Evolutionary conservation across 108 stramenopile species (phyloP).

Genomic region (Nitzschia palea): DNA sequence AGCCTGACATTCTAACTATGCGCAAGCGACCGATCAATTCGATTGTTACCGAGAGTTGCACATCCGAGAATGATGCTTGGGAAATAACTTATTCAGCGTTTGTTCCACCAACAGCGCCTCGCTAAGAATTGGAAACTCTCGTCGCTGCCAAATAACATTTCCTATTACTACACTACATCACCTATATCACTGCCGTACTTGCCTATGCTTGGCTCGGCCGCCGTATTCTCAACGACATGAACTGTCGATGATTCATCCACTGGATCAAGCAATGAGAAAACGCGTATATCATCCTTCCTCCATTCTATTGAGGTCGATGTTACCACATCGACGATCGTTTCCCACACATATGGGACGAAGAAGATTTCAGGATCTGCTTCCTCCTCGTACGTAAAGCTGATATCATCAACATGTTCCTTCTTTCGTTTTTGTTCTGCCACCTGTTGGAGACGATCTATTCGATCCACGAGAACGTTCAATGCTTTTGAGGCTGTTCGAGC

Average conservation of each 20-base stretch:
- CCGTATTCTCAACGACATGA: not conserved
- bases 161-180: too few relatives aligned
- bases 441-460: slow-evolving; percentile 35
- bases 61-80: slow-evolving; percentile 79
- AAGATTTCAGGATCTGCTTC: slow-evolving; percentile 81
- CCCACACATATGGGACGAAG: slow-evolving; percentile 80
- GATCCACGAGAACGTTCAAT: slow-evolving; percentile 41
- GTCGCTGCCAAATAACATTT: too few relatives aligned
- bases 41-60: slow-evolving; percentile 73
- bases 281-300: slow-evolving; percentile 60
- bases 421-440: slow-evolving; percentile 22
- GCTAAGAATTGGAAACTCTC: not conserved
- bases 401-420: slow-evolving; percentile 38
- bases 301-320: slow-evolving; percentile 69
- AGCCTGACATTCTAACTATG: slow-evolving; percentile 75
- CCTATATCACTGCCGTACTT: too few relatives aligned
- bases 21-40: slow-evolving; percentile 49
- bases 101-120: slow-evolving; percentile 6
- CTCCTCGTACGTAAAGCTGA: slow-evolving; percentile 82
- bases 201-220: too few relatives aligned
- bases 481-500: slow-evolving; percentile 60
- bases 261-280: slow-evolving; percentile 56
- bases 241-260: slow-evolving; percentile 4
- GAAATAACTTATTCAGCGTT: slow-evolving; percentile 53
- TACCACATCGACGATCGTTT: slow-evolving; percentile 60